These are phyloP conservation scores for Pythium brachiatum DNA, from an alignment of 352 stramenopile genomes.

Conservation along the genomic window DNA sequence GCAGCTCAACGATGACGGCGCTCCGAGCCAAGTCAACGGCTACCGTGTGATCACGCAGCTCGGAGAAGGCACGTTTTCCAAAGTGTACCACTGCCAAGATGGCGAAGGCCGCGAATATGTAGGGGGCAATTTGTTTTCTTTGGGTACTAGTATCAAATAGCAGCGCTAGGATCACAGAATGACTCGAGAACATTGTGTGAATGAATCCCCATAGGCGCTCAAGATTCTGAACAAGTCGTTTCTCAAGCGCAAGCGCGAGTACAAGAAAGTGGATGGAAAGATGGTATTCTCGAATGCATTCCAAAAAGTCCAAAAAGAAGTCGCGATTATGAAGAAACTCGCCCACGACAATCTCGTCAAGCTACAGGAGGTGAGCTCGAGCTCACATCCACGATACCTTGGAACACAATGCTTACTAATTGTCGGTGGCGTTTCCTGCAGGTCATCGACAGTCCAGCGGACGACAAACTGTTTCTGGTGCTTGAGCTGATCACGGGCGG, in stretches of 20 bases:
- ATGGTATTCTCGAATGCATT: conserved; percentile 80
- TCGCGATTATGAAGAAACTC: conserved; percentile 86
- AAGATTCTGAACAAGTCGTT: conserved; percentile 88
- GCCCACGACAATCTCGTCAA: conserved; percentile 63
- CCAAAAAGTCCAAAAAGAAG: conserved; percentile 76
- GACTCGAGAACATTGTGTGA: not conserved
- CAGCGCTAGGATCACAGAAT: no score
- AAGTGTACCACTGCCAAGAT: conserved; percentile 69
- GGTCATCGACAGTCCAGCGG: conserved; percentile 77
- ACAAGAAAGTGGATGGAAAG: conserved; percentile 73
- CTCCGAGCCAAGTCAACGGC: conserved; percentile 66
- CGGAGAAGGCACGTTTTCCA: conserved; percentile 75
- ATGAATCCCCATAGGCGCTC: conserved; percentile 40
- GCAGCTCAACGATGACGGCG: conserved; percentile 55
- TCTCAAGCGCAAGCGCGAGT: conserved; percentile 81
- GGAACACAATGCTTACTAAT: no score
- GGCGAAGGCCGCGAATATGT: conserved; percentile 51
- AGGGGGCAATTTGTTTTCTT: conserved; percentile 13
- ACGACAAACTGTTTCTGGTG: conserved; percentile 81
- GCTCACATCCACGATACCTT: no score
- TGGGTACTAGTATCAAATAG: no score
- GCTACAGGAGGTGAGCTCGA: conserved; percentile 44
- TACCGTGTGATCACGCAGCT: conserved; percentile 66
- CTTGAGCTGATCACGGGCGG: conserved; percentile 80
- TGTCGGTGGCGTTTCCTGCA: no score